These are phyloP conservation scores for Didymella lethalis DNA, from an alignment of 2,329 filamentous ascomycete species.

Conservation along the genomic window DNA sequence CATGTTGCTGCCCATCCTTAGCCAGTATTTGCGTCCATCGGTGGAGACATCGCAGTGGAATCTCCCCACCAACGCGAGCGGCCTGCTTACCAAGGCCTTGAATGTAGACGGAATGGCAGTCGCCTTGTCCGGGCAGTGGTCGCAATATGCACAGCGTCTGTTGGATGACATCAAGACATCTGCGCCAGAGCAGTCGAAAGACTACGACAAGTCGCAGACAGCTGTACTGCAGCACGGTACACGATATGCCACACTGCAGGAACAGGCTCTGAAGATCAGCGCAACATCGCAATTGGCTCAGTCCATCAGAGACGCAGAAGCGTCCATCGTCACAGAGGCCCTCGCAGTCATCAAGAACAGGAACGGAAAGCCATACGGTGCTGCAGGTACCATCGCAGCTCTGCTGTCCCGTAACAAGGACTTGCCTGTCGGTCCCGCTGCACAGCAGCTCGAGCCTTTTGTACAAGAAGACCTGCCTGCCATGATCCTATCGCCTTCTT, in stretches of 20 bases:
- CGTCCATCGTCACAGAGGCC: slow-evolving; percentile 58
- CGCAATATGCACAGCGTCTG: slow-evolving; percentile 66
- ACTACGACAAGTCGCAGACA: slow-evolving; percentile 76
- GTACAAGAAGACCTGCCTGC: slow-evolving; percentile 63
- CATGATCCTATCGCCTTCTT: slow-evolving; percentile 74
- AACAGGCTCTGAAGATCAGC: slow-evolving; percentile 25
- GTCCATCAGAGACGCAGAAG: slow-evolving; percentile 47
- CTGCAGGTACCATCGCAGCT: slow-evolving; percentile 65
- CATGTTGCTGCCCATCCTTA: slow-evolving; percentile 61
- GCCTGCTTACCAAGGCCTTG: slow-evolving; percentile 54
- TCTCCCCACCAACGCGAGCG: slow-evolving; percentile 54
- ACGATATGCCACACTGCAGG: slow-evolving; percentile 68
- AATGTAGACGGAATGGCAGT: slow-evolving; percentile 54
- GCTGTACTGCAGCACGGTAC: slow-evolving; percentile 70
- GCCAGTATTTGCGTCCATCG: slow-evolving; percentile 61
- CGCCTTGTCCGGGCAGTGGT: slow-evolving; percentile 68
- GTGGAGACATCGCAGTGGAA: slow-evolving; percentile 59
- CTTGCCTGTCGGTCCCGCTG: slow-evolving; percentile 54
- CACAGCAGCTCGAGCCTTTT: slow-evolving; percentile 54
- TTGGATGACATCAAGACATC: slow-evolving; percentile 74
- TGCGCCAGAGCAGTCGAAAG: slow-evolving; percentile 81
- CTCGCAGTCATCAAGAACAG: slow-evolving; percentile 60
- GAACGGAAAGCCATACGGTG: slow-evolving; percentile 73
- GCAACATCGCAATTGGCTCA: slow-evolving; percentile 19
- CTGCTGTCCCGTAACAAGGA: slow-evolving; percentile 57